Conservation (phyloP, 2,329 filamentous ascomycete species). For the Ceratocystis ficicola region DNA sequence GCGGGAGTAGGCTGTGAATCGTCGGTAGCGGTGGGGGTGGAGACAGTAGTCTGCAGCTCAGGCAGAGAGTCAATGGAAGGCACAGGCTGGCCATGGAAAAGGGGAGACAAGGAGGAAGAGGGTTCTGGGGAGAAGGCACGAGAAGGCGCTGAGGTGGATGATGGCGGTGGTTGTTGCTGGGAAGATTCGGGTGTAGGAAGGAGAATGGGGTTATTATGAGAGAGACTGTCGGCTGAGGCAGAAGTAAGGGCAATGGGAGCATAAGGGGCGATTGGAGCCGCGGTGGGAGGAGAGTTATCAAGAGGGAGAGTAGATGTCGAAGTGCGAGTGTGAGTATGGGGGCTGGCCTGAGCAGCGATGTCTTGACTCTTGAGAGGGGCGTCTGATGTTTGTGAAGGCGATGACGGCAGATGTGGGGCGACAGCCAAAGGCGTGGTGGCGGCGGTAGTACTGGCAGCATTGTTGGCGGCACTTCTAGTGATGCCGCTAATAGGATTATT, state of each 20-base stretch:
- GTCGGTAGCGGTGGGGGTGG: slow-evolving; percentile 17
- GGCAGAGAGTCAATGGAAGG: slow-evolving; percentile 17
- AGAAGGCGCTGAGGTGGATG: neutral
- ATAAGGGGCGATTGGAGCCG: neutral
- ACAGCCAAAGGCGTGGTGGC: slow-evolving; percentile 2
- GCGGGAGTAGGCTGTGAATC: slow-evolving; percentile 20
- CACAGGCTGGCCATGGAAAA: neutral
- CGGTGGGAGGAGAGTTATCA: neutral
- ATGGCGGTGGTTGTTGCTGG: neutral
- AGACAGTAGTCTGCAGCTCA: slow-evolving; percentile 18
- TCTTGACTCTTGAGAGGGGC: neutral
- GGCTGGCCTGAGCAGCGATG: neutral
- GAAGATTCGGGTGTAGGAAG: slow-evolving; percentile 9
- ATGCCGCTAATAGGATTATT: neutral
- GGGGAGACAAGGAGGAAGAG: neutral
- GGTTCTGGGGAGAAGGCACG: neutral
- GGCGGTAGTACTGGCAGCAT: neutral
- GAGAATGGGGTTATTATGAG: neutral
- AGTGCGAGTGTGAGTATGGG: neutral
- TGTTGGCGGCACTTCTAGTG: neutral
- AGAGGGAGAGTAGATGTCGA: neutral
- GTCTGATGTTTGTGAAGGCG: neutral
- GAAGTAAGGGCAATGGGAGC: neutral
- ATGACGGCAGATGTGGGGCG: slow-evolving; percentile 7
- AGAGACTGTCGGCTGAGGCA: neutral